These are phyloP conservation scores for Paramecium octaurelia DNA, from an alignment of 73 alveolate genomes.

Conservation along the genomic window DNA sequence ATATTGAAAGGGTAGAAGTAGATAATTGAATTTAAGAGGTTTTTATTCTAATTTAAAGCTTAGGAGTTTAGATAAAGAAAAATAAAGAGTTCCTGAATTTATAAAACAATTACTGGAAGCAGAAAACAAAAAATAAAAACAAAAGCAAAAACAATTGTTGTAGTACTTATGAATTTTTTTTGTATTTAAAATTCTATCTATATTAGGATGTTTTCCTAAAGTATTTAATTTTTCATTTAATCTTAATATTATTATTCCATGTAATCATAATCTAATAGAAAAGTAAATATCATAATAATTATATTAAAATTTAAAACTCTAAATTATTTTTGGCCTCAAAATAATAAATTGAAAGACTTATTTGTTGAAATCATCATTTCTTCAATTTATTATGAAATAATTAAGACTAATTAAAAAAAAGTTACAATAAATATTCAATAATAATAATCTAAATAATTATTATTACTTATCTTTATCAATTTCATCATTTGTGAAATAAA, in stretches of 20 bases:
- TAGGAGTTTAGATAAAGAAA: background rate
- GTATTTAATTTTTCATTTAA: background rate
- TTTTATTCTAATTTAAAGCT: background rate
- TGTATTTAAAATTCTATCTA: too few relatives aligned
- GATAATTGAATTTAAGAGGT: conserved; percentile 19
- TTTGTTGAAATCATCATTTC: background rate
- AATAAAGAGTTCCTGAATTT: conserved; percentile 14
- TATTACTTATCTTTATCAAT: too few relatives aligned
- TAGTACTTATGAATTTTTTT: background rate
- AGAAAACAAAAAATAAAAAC: background rate
- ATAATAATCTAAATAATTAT: too few relatives aligned
- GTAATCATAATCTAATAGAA: too few relatives aligned
- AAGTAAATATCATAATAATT: too few relatives aligned
- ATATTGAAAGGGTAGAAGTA: background rate
- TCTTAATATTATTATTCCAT: too few relatives aligned
- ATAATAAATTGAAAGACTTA: background rate
- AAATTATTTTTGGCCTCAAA: background rate
- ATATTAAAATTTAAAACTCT: too few relatives aligned
- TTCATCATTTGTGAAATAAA: too few relatives aligned
- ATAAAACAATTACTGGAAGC: background rate
- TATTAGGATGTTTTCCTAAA: background rate
- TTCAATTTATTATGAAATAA: too few relatives aligned
- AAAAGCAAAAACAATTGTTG: background rate
- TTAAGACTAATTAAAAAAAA: too few relatives aligned
- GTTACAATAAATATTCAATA: too few relatives aligned